Evolutionary conservation across 768 basidiomycete species (phyloP).

Genomic region (Chlorophyllum brunneum): DNA sequence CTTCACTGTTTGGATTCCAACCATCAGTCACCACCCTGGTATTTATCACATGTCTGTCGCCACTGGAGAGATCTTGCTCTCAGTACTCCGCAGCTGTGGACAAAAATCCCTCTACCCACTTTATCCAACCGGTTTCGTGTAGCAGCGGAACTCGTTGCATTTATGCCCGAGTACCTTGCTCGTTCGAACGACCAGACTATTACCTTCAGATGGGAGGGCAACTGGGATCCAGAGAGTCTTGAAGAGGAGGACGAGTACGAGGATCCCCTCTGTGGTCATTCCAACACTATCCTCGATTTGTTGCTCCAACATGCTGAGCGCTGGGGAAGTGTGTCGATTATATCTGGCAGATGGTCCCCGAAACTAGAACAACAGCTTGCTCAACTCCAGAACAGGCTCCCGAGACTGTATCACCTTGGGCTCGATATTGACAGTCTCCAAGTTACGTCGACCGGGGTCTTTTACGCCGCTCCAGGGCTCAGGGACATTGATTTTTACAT

Average conservation of each 20-base stretch:
- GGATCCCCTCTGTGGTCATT: constrained; percentile 16
- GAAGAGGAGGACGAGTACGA: constrained; percentile 15
- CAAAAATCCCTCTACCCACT: constrained; percentile 23
- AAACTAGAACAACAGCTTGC: constrained; percentile 20
- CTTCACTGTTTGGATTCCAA: constrained; percentile 6
- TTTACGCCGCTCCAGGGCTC: neutral
- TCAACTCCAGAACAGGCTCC: constrained; percentile 13
- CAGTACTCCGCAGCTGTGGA: constrained; percentile 36
- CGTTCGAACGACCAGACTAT: constrained; percentile 3
- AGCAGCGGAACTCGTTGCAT: neutral
- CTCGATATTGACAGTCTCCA: constrained; percentile 2
- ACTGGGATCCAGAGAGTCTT: constrained; percentile 16
- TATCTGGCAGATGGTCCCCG: constrained; percentile 16
- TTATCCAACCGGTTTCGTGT: constrained; percentile 15
- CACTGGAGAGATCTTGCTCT: constrained; percentile 38
- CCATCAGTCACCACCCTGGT: constrained; percentile 16
- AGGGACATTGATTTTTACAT: neutral
- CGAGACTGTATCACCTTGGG: neutral
- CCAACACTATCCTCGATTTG: constrained; percentile 18
- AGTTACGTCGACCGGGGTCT: neutral
- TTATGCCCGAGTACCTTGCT: constrained; percentile 3
- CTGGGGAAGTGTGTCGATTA: constrained; percentile 18
- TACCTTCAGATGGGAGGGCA: constrained; percentile 3
- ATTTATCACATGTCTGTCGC: constrained; percentile 36
- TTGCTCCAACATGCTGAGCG: constrained; percentile 19